Conservation (phyloP, 2,329 filamentous ascomycete genomes). For the Aspergillus clavatus region DNA sequence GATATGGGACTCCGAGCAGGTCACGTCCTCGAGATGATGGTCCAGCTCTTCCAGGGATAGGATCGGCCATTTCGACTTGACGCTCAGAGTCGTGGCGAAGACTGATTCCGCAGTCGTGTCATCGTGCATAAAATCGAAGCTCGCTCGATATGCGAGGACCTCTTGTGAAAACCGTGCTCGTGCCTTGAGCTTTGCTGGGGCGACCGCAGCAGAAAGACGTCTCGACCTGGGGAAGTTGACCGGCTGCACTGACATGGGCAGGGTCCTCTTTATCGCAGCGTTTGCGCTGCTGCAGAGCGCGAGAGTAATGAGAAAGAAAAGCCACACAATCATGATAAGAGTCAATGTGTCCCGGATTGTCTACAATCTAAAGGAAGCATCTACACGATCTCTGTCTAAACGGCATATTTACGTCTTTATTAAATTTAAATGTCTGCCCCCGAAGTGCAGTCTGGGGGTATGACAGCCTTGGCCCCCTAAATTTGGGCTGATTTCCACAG, state of each 20-base stretch:
- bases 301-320: background rate
- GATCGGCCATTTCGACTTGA: constrained; percentile 10
- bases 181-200: background rate
- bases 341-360: background rate
- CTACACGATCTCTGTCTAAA: no score
- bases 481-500: background rate
- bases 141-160: background rate
- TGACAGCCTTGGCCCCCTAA: background rate
- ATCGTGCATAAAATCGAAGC: constrained; percentile 3
- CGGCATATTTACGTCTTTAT: no score
- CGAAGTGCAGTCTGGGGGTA: background rate
- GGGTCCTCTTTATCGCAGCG: background rate
- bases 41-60: constrained; percentile 13
- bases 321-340: background rate
- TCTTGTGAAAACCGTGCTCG: background rate
- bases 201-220: constrained; percentile 1
- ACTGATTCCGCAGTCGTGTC: constrained; percentile 5
- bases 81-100: constrained; percentile 8
- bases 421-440: no score
- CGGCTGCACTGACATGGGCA: background rate
- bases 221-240: background rate
- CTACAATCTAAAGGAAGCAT: background rate
- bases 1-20: background rate
- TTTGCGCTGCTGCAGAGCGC: background rate
- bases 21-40: constrained; percentile 1